These are phyloP conservation scores for Calonectria pseudoreteaudii DNA, from an alignment of 2,329 filamentous ascomycete genomes.

Conservation along the genomic window DNA sequence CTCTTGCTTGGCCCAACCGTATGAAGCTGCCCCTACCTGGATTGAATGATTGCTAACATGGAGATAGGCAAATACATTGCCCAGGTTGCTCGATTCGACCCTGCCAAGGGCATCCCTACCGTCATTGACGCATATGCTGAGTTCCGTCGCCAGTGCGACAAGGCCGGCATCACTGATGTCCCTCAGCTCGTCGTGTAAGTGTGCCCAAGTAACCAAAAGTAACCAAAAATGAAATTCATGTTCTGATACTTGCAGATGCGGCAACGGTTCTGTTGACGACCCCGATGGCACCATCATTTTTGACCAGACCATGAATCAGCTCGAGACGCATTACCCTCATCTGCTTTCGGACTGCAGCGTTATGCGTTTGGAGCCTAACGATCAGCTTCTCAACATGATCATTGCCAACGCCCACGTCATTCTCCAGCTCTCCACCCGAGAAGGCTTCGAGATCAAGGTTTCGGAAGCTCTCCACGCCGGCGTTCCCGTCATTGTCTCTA, in stretches of 20 bases:
- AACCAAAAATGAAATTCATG: no score
- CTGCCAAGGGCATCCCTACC: conserved; percentile 83
- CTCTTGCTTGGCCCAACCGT: conserved; percentile 67
- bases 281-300: conserved; percentile 80
- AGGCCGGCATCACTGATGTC: conserved; percentile 61
- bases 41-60: conserved; percentile 31
- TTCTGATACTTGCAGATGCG: conserved; percentile 58
- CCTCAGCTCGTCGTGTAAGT: conserved; percentile 78
- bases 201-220: no score
- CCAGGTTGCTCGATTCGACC: conserved; percentile 86
- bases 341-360: conserved; percentile 76
- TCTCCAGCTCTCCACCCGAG: conserved; percentile 82
- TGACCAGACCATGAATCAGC: conserved; percentile 75
- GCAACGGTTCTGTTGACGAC: conserved; percentile 85
- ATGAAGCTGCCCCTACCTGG: conserved; percentile 23
- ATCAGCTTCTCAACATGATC: conserved; percentile 83
- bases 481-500: conserved; percentile 80
- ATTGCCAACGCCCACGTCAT: conserved; percentile 79
- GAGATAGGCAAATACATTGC: conserved; percentile 75
- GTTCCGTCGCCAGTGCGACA: conserved; percentile 72
- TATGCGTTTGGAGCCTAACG: conserved; percentile 81
- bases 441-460: conserved; percentile 90
- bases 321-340: conserved; percentile 72
- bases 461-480: conserved; percentile 86
- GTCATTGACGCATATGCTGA: conserved; percentile 82